Evolutionary conservation across 1,284 basidiomycete genomes (phyloP).

Genomic region (Puccinia hordei): DNA sequence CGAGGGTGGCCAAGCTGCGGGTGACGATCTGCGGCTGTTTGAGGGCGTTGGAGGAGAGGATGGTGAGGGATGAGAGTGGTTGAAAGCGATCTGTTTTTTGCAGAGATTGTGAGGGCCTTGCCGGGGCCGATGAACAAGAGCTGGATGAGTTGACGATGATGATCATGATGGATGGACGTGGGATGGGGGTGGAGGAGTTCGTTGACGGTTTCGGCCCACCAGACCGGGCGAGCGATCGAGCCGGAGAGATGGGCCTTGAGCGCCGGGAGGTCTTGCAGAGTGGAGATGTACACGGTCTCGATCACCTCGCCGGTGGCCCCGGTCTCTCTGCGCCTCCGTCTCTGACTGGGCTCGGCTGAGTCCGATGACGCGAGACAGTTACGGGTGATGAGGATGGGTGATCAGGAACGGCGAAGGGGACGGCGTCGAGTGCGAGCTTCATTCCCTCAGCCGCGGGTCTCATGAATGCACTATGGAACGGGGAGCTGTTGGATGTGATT

Average conservation of each 20-base stretch:
- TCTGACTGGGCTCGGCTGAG: no score
- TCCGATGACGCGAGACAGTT: neutral
- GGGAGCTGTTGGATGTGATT: constrained; percentile 52
- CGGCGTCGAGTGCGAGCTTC: constrained; percentile 54
- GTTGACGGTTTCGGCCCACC: constrained; percentile 55
- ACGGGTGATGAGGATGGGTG: constrained; percentile 53
- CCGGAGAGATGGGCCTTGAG: constrained; percentile 53
- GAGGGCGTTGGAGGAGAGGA: neutral
- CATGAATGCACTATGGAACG: constrained; percentile 58
- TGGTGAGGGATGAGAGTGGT: neutral
- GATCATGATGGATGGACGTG: constrained; percentile 25
- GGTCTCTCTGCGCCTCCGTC: neutral
- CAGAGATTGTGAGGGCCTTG: constrained; percentile 57
- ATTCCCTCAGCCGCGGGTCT: constrained; percentile 56
- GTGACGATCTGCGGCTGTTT: constrained; percentile 23
- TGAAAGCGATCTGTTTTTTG: constrained; percentile 53
- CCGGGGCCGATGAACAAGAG: constrained; percentile 57
- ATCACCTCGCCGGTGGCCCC: neutral
- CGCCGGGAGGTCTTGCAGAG: constrained; percentile 28
- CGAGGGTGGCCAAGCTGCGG: constrained; percentile 49
- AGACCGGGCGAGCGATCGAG: constrained; percentile 56
- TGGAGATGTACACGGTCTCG: constrained; percentile 43
- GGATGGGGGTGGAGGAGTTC: constrained; percentile 41
- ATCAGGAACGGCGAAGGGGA: constrained; percentile 50
- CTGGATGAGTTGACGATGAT: no score